Evolutionary conservation across 805 yeast species (phyloP).

Genomic region (Torulaspora microellipsoides): DNA sequence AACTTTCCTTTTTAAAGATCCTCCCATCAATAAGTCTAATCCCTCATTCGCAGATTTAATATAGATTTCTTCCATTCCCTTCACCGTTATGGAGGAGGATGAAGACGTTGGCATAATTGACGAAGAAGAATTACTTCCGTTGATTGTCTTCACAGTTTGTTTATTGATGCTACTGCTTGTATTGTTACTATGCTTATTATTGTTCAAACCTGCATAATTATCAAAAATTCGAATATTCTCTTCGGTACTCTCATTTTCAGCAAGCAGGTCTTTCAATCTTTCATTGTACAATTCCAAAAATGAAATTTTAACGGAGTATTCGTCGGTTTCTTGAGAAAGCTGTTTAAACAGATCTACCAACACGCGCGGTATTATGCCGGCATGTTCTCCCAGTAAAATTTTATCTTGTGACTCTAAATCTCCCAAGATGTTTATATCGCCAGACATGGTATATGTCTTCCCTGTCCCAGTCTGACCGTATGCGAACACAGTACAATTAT

Average conservation of each 20-base stretch:
- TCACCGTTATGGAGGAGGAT: slow-evolving; percentile 42
- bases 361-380: slow-evolving; percentile 63
- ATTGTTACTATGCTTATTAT: background rate
- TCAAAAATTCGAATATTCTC: slow-evolving; percentile 51
- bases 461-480: slow-evolving; percentile 92
- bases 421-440: slow-evolving; percentile 50
- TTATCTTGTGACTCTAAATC: slow-evolving; percentile 25
- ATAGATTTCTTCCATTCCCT: slow-evolving; percentile 53
- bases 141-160: background rate
- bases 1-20: slow-evolving; percentile 61
- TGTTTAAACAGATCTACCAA: slow-evolving; percentile 50
- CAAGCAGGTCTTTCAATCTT: slow-evolving; percentile 64
- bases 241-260: slow-evolving; percentile 29
- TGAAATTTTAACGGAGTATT: slow-evolving; percentile 62
- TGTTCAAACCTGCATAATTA: slow-evolving; percentile 29
- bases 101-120: slow-evolving; percentile 25
- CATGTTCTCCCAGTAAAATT: slow-evolving; percentile 38
- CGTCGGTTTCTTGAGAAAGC: slow-evolving; percentile 42
- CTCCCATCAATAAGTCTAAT: slow-evolving; percentile 47
- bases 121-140: slow-evolving; percentile 3
- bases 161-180: background rate
- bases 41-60: slow-evolving; percentile 50
- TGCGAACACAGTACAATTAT: slow-evolving; percentile 75
- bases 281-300: slow-evolving; percentile 82
- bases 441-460: slow-evolving; percentile 71